Evolutionary conservation across 768 basidiomycete species (phyloP), one percentile per base, ranked within the genome.

Genomic region (Phanerodontia chrysosporium): DNA sequence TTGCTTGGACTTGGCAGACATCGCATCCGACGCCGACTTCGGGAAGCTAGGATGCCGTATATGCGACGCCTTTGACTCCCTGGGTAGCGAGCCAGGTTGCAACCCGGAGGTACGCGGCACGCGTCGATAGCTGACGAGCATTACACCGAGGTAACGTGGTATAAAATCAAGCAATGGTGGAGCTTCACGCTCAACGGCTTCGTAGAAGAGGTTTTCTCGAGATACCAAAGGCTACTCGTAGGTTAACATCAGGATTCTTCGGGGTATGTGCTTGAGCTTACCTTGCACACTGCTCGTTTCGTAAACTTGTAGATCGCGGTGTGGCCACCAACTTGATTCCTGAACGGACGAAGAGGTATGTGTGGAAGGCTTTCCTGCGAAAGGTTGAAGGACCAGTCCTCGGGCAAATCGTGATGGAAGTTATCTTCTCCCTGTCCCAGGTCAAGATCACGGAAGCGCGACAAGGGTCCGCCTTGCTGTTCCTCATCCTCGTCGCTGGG

Each of bases 281-380:
- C 96, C 86, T 99, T 99, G 80, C 97, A 99, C 16, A 99, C 95
- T 8, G 97, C 96, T 63, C 95, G 83, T 68, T 93, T 93, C 3
- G 95, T 98, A 65, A 99, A 98, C 69, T 95, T 95, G 75, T 98
- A 98, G 66, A 99, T 97, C 58, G 93, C 90, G 64, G 85, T 92
- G 71, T 99, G 97, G 2, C 97, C 97, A 44, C 97, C 97, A 29
- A 99, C 97, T 74, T 98, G 95, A 66, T 99, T 97, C 51, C 92
- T 86, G 75, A 98, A 99, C 5, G 97, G 97, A 49, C 90, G 86
- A 8, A 99, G 77, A 32, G 95, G 96, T 49, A 99, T 94, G 59
- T 95, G 92, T 1, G 90, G 91, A 45, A 92, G 74, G 60, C 80
- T 80, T 55, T 84, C 85, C 59, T 86, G 78, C 13, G 82, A 75